Percentiles rank a stretch among this genome's conserved stretches.
phyloP scores from a whole-genome alignment of 1,284 basidiomycete genomes.

The Rhodotorula sp. region DNA sequence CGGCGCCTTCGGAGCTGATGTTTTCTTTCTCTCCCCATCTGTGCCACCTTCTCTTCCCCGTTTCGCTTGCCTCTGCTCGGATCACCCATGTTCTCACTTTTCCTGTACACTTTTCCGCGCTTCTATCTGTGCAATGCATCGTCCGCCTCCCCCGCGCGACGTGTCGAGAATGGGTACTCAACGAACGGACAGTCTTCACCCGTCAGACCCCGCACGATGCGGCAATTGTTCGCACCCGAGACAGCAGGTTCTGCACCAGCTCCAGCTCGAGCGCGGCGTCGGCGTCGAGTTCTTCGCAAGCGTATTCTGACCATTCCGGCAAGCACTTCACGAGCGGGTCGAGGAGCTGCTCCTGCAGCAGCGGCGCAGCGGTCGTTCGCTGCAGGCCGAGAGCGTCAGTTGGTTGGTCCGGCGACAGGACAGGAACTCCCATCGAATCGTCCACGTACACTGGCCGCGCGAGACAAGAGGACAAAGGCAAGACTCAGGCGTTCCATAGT shows the following conservation, averaged over 20 bases:
- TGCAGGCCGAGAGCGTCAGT: not conserved
- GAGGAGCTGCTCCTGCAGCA: not conserved
- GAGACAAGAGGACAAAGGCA: slow-evolving; percentile 11
- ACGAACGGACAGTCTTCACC: too few relatives aligned
- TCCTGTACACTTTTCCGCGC: too few relatives aligned
- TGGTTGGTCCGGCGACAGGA: slow-evolving; percentile 3
- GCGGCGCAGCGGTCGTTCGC: not conserved
- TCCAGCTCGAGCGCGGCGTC: not conserved
- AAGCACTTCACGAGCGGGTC: not conserved
- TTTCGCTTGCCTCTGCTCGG: not conserved
- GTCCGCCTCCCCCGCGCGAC: too few relatives aligned
- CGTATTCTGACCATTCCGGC: not conserved
- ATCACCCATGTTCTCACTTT: not conserved
- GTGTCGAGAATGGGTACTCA: too few relatives aligned
- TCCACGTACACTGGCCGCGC: not conserved
- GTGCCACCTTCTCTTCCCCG: not conserved
- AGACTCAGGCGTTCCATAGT: slow-evolving; percentile 17
- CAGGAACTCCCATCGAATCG: too few relatives aligned
- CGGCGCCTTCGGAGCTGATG: slow-evolving; percentile 10
- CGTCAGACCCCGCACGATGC: too few relatives aligned
- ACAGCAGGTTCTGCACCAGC: not conserved
- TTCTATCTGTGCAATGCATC: too few relatives aligned
- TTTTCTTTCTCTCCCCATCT: not conserved
- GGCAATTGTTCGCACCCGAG: too few relatives aligned
- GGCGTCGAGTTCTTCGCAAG: not conserved